Percentiles rank a stretch among this genome's conserved stretches.
These are phyloP conservation scores for Leccinum truebloodii DNA, from an alignment of 768 basidiomycete genomes.

Conservation along the genomic window DNA sequence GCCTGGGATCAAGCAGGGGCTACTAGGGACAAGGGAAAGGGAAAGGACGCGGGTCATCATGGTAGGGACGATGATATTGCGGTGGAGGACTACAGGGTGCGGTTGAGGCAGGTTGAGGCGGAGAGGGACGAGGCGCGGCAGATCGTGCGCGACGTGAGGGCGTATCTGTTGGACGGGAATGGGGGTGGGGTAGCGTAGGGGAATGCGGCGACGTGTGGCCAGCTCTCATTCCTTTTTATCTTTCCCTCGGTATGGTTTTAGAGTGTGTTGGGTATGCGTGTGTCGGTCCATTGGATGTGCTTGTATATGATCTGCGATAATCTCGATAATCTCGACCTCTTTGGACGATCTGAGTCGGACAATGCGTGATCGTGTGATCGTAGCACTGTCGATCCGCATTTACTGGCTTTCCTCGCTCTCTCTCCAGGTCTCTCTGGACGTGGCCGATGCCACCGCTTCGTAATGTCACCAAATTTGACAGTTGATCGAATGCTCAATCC, in stretches of 20 bases:
- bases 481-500: too few species aligned
- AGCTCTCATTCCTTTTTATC: too few species aligned
- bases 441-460: too few species aligned
- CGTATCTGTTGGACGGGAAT: slow-evolving; percentile 17
- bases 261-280: background rate
- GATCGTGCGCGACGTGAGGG: slow-evolving; percentile 18
- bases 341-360: too few species aligned
- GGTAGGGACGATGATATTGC: background rate
- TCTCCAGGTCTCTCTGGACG: too few species aligned
- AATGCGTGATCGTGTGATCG: too few species aligned
- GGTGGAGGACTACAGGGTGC: slow-evolving; percentile 8
- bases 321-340: too few species aligned
- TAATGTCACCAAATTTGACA: too few species aligned
- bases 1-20: background rate
- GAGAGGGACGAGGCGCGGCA: slow-evolving; percentile 23
- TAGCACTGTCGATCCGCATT: background rate
- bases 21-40: background rate
- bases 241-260: too few species aligned
- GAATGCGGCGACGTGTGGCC: too few species aligned
- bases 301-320: background rate
- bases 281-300: background rate
- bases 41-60: too few species aligned
- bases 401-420: slow-evolving; percentile 15
- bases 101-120: slow-evolving; percentile 16
- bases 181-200: background rate